Base-by-base conservation (phyloP, 148 eudicot species). In the Gaultheria prostrata region DNA sequence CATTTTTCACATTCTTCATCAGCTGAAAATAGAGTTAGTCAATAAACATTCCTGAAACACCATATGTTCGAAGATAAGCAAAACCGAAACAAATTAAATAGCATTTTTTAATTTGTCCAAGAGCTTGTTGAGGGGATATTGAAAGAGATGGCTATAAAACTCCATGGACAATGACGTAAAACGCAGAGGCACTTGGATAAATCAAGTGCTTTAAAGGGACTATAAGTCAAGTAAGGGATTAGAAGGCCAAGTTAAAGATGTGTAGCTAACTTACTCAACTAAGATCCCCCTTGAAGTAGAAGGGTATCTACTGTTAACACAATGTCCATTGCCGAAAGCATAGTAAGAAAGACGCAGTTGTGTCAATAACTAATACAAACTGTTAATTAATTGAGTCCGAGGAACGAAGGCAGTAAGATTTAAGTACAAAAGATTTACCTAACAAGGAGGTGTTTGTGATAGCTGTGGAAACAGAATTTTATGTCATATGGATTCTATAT, bases 1-100 rank as follows among this genome's bases (percentile, higher is more conserved):
- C 85, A 35, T 84, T 84, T 17, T 83, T 33, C 57, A 63, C 84
- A 65, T 63, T 87, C 90, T 84, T 88, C 77, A 83, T 86, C 61
- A 61, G 59, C 35, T 3, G 43, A 67, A 80, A 26, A 59, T 14
- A 80, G 6, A n/a, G 72, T 35, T n/a, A 14, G 72, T 85, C 39
- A 12, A 35, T 26, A 76, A 18, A 20, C 35, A 67, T 76, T 69
- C 74, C 79, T 73, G 63, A 61, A 77, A 83, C 54, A 49, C 76
- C 71, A 73, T 33, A 51, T 50, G 11, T 71, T 32, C 46, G 7
- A 35, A 3, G 51, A 21, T 39, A 20, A 35, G 49, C 24, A 43
- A 74, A 7, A 43, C 51, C 48, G 0, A 43, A 45, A 20, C 30
- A 74, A 18, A 74, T 35, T 2, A 74, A 35, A 74, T 74, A 43